Evolutionary conservation across 208 protist species (phyloP).

Genomic region (Borovskyia barvae): DNA sequence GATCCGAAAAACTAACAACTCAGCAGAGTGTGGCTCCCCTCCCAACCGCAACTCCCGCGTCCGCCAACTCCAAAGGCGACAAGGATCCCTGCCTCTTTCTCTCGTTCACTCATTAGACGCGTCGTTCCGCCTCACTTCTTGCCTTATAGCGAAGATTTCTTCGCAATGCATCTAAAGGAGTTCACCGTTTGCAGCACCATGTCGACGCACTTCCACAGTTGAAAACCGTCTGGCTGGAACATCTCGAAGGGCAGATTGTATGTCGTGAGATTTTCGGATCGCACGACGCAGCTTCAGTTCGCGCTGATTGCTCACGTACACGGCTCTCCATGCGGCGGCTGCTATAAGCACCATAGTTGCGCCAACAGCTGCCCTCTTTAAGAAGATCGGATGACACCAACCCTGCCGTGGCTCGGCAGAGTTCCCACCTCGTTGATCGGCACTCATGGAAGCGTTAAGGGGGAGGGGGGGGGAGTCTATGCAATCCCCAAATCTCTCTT

Average conservation of each 20-base stretch:
- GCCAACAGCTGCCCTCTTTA: conserved; percentile 22
- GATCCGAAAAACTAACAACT: too few species aligned
- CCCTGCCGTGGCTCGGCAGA: neutral
- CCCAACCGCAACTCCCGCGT: too few species aligned
- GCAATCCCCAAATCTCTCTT: neutral
- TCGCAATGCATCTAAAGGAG: conserved; percentile 8
- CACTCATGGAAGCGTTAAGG: too few species aligned
- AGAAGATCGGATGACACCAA: conserved; percentile 15
- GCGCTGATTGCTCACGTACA: conserved; percentile 62
- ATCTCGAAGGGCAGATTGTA: conserved; percentile 38
- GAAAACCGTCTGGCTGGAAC: conserved; percentile 56
- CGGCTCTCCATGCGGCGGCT: conserved; percentile 38
- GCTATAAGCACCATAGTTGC: conserved; percentile 23
- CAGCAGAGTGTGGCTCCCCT: too few species aligned
- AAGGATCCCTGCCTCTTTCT: too few species aligned
- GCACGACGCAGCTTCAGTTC: conserved; percentile 39
- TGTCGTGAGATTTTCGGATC: conserved; percentile 24
- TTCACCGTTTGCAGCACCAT: too few species aligned
- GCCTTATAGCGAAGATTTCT: too few species aligned
- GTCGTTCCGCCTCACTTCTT: too few species aligned
- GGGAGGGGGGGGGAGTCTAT: too few species aligned
- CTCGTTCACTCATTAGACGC: too few species aligned
- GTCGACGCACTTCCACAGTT: conserved; percentile 31
- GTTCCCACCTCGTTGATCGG: neutral
- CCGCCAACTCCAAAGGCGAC: too few species aligned